Evolutionary conservation across 148 eudicot genomes (phyloP), one percentile per base, ranked within the genome.

Genomic region (Beta vulgaris): DNA sequence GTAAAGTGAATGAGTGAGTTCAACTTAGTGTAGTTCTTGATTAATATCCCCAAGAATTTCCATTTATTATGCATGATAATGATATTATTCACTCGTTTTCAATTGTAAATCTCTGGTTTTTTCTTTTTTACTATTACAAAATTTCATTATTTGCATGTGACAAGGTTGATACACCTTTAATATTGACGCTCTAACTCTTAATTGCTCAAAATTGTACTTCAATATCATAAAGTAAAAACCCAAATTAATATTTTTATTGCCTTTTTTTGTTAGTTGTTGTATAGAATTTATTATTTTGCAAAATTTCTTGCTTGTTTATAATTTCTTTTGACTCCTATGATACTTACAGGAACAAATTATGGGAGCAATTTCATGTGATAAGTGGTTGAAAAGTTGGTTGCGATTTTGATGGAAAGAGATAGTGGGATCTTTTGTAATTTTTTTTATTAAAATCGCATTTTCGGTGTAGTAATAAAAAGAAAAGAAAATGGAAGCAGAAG

Each of bases 401-500:
- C 67, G 36, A 48, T 32, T 44, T 48, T 73, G 53, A 64, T 72
- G 71, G 71, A 16, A 61, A 21, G 26, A 19, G 46, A 26, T 70
- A 14, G 32, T 55, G n/a, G 7, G 25, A 67, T n/a, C 34, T 54
- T 26, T 29, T 53, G 15, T 37, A 28, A 46, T 28, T 46, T 28
- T 9, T 28, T 32, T 26, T 43, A 10, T 48, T 8, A 31, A 16
- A 16, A 36, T 36, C 59, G 9, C 29, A 8, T 72, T 48, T 48
- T 46, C 6, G 25, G 32, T 31, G n/a, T 21, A 23, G 28, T 25
- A 69, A 43, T 36, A 2, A 34, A 18, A 4, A 55, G 19, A 15
- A 7, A 29, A 44, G 60, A 78, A 76, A 32, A 86, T 92, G 97
- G 94, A 92, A 74, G 21, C 51, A 71, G 77, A 81, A 57, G 85